Percentiles rank a stretch among this genome's conserved stretches.
These are phyloP conservation scores for Tolypocladium endophyticum DNA, from an alignment of 2,329 filamentous ascomycete species.

Conservation along the genomic window DNA sequence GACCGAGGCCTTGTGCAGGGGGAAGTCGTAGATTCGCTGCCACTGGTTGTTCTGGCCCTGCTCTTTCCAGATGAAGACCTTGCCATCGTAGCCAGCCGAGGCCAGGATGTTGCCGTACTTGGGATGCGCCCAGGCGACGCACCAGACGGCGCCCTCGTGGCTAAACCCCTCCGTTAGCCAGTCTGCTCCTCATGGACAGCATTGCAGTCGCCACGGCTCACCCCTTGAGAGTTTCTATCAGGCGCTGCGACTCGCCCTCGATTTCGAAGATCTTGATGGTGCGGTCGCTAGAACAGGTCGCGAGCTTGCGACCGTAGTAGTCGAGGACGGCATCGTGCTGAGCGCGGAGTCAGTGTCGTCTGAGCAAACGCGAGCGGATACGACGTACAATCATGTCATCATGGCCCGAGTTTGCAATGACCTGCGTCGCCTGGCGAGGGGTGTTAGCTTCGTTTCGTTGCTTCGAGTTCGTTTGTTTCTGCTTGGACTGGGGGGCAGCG, in stretches of 20 bases:
- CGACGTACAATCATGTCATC: constrained; percentile 98
- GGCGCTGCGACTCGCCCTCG: constrained; percentile 79
- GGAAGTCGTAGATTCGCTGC: constrained; percentile 87
- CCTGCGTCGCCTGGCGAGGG: constrained; percentile 27
- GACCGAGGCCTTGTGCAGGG: constrained; percentile 87
- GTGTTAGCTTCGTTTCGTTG: constrained; percentile 14
- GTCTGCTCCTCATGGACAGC: neutral
- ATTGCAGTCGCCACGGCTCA: constrained; percentile 19
- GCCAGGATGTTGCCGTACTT: constrained; percentile 98
- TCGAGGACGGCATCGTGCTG: constrained; percentile 97
- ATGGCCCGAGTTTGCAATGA: constrained; percentile 48
- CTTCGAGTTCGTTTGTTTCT: neutral
- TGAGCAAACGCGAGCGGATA: constrained; percentile 1
- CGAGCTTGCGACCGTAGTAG: constrained; percentile 93
- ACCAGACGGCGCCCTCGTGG: constrained; percentile 97
- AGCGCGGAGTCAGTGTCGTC: constrained; percentile 10
- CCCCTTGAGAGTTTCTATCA: constrained; percentile 92
- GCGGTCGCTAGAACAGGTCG: constrained; percentile 95
- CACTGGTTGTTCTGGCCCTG: constrained; percentile 54
- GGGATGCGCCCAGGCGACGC: constrained; percentile 93
- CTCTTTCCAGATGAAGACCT: constrained; percentile 98
- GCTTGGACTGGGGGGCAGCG: neutral
- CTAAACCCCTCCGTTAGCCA: constrained; percentile 31
- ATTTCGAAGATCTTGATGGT: constrained; percentile 99
- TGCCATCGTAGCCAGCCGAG: constrained; percentile 91